These are phyloP conservation scores for Fraxinus albicans DNA, from an alignment of 305 asterid genomes.

Conservation along the genomic window DNA sequence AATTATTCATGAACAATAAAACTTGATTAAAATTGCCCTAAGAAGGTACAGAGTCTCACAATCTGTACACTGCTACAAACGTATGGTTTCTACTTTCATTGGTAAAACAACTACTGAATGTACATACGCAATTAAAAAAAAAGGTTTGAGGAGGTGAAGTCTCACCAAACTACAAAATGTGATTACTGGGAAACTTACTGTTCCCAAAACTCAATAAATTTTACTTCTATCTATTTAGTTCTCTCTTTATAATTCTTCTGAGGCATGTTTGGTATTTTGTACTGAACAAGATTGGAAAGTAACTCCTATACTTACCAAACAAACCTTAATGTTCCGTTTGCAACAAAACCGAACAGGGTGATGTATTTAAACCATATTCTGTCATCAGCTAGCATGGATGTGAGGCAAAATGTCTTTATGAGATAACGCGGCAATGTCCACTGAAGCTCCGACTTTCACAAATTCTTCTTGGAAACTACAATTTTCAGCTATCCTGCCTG, in stretches of 20 bases:
- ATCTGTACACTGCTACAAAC: background rate
- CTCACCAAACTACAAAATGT: slow-evolving; percentile 40
- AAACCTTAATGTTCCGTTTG: background rate
- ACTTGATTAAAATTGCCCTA: background rate
- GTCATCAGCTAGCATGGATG: background rate
- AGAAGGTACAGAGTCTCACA: background rate
- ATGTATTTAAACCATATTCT: background rate
- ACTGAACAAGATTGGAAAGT: background rate
- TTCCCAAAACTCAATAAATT: background rate
- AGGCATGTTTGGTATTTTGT: background rate
- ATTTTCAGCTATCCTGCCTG: background rate
- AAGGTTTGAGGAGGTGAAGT: background rate
- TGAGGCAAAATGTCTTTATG: background rate
- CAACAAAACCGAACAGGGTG: background rate
- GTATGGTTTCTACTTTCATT: background rate
- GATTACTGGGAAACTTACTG: slow-evolving; percentile 16
- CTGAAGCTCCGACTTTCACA: background rate
- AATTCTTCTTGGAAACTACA: background rate
- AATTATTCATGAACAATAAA: too few species aligned
- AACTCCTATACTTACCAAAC: background rate
- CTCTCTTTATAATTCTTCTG: background rate
- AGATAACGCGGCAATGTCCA: background rate
- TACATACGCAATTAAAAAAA: background rate
- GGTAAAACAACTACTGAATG: background rate
- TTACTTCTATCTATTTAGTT: background rate